Evolutionary conservation across 805 yeast genomes (phyloP).

Genomic region (Metschnikowia sp.): DNA sequence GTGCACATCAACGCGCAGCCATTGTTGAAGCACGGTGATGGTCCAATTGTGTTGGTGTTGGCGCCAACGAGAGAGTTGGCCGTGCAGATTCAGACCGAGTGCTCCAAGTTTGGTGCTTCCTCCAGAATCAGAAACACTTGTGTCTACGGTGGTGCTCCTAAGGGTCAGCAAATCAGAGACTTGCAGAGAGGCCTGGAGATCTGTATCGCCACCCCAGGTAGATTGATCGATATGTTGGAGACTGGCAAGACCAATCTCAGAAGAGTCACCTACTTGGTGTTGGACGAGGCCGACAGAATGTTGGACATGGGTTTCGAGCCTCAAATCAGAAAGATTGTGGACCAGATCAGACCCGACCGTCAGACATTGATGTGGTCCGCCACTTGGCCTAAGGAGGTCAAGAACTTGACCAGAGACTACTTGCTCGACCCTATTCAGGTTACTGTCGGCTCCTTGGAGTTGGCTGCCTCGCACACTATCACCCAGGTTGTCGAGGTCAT

Average conservation of each 20-base stretch:
- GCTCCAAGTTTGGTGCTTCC: constrained; percentile 87
- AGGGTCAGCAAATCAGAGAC: constrained; percentile 96
- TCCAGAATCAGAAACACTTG: constrained; percentile 95
- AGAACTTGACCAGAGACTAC: constrained; percentile 87
- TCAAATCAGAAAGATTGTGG: constrained; percentile 96
- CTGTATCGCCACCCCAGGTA: constrained; percentile 97
- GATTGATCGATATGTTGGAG: constrained; percentile 97
- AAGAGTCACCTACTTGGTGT: constrained; percentile 94
- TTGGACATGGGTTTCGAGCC: constrained; percentile 99
- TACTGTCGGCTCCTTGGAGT: constrained; percentile 91
- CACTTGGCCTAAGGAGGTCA: constrained; percentile 99
- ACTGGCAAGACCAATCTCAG: constrained; percentile 89
- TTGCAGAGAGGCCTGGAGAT: constrained; percentile 94
- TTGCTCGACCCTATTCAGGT: constrained; percentile 93
- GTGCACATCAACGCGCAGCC: constrained; percentile 99
- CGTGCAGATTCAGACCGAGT: constrained; percentile 94
- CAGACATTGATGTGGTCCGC: constrained; percentile 99
- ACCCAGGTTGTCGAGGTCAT: constrained; percentile 91
- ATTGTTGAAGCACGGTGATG: constrained; percentile 87
- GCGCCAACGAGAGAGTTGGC: constrained; percentile 99
- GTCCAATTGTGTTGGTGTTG: constrained; percentile 91
- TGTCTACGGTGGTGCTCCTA: constrained; percentile 99
- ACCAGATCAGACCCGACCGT: constrained; percentile 98
- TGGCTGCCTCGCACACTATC: constrained; percentile 95
- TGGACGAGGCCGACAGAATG: constrained; percentile 99